Evolutionary conservation across 768 basidiomycete genomes (phyloP), one percentile per base, ranked within the genome.

Genomic region (Leccinum fibrillosum): DNA sequence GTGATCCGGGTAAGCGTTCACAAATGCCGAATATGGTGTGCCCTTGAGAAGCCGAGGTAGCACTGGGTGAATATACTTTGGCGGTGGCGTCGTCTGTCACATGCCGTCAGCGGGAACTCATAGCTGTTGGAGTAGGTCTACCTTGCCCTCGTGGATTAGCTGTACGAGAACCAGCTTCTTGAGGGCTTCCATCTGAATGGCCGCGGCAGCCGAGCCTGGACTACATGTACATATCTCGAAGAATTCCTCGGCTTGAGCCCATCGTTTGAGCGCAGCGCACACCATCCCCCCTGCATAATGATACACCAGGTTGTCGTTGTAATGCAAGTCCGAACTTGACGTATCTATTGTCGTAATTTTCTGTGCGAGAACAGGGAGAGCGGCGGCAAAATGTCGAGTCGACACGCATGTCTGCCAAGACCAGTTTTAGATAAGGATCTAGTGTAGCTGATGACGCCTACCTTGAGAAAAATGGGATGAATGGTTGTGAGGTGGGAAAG

Each of bases 121-220:
- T 32, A 9, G 5, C 21, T 19, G 7, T 17, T 28, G 15, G 34
- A 6, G 23, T 21, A 26, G 11, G 5, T 54, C 76, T 21, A 88
- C 89, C 80, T 86, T 85, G 17, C 94, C 94, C 53, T 83, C 79
- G 21, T 82, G 77, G 56, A 95, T 90, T 49, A 94, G 73, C 68
- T 94, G 92, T 5, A 93, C 82, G 5, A 95, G 76, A 21, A 81
- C 74, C 49, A 93, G 75, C 73, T 94, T 94, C 79, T 95, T 95
- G 65, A 88, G 75, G 0, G 93, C 93, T 67, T 94, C 93, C 64
- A 94, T 72, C 70, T 96, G 93, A 3, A 94, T 76, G 8, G 88
- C 84, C 3, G 84, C 80, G 0, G 85, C 82, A 42, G 72, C 78
- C 10, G 69, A 75, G 25, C 80, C 87, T 5, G 84, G 88, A 21